Conservation (phyloP, 2,329 filamentous ascomycete genomes). For the Talaromyces sp. region DNA sequence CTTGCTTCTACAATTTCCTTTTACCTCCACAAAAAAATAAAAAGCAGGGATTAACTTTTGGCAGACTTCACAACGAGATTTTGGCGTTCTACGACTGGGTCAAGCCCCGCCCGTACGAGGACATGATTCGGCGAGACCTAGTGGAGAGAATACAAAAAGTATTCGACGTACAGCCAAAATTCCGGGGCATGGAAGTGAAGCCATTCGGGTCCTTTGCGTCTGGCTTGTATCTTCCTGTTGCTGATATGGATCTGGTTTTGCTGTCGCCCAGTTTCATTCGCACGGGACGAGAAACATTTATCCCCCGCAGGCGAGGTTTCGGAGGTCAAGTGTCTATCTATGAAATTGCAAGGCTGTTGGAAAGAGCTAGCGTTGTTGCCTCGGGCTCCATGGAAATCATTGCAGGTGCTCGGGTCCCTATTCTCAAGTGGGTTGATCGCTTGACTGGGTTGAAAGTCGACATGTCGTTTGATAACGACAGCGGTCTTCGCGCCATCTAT, state of each 20-base stretch:
- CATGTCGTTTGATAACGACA: conserved; percentile 88
- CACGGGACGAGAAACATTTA: conserved; percentile 44
- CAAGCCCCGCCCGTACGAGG: conserved; percentile 69
- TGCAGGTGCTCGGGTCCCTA: conserved; percentile 71
- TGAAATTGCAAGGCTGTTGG: conserved; percentile 46
- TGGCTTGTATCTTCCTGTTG: conserved; percentile 69
- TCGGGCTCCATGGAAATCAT: conserved; percentile 63
- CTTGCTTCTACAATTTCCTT: no score
- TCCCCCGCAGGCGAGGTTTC: conserved; percentile 38
- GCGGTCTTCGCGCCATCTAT: conserved; percentile 70
- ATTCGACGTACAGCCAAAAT: conserved; percentile 48
- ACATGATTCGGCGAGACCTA: conserved; percentile 66
- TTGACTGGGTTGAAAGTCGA: conserved; percentile 79
- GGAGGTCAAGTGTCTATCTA: conserved; percentile 46
- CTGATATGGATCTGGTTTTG: conserved; percentile 91
- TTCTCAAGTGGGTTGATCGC: conserved; percentile 84
- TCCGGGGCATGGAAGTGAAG: conserved; percentile 58
- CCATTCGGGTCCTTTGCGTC: conserved; percentile 94
- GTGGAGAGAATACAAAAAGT: conserved; percentile 61
- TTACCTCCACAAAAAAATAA: neutral
- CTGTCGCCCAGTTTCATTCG: conserved; percentile 58
- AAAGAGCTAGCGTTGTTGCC: conserved; percentile 47
- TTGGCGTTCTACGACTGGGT: conserved; percentile 84
- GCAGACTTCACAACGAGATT: conserved; percentile 84
- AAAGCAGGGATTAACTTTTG: conserved; percentile 11